A percentile compares a stretch with the other conserved stretches of the same genome.
phyloP scores from a whole-genome alignment of 2,329 filamentous ascomycete genomes.

The Verticillium albo-atrum region DNA sequence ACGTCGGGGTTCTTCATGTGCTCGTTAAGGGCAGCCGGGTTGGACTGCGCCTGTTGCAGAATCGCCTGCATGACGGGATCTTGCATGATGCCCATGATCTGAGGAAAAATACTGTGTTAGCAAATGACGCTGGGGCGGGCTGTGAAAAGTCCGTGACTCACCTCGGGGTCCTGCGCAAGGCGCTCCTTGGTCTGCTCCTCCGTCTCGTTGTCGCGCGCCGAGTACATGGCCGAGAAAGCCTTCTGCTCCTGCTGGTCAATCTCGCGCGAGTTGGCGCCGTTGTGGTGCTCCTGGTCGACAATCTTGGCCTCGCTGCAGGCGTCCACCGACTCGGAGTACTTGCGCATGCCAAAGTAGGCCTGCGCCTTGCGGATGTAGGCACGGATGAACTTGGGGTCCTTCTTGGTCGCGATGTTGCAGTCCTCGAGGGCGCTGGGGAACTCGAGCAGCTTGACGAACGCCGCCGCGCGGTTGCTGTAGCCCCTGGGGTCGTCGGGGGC shows the following conservation, averaged over 20 bases:
- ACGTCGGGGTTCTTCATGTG: constrained; percentile 94
- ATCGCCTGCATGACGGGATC: constrained; percentile 98
- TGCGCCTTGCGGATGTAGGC: constrained; percentile 97
- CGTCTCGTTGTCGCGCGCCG: constrained; percentile 86
- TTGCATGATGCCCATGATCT: constrained; percentile 86
- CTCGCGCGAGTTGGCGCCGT: constrained; percentile 78
- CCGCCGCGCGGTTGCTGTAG: constrained; percentile 95
- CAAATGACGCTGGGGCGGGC: not conserved
- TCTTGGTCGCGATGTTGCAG: constrained; percentile 87
- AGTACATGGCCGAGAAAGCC: constrained; percentile 84
- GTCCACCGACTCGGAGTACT: constrained; percentile 93
- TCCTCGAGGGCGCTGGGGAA: constrained; percentile 93
- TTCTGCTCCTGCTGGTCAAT: constrained; percentile 94
- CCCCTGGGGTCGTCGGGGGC: constrained; percentile 88
- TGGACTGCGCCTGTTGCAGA: constrained; percentile 90
- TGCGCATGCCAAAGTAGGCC: constrained; percentile 94
- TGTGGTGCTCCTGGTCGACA: constrained; percentile 66
- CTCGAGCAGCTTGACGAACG: constrained; percentile 92
- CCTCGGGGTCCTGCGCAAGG: constrained; percentile 85
- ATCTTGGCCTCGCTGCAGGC: constrained; percentile 75
- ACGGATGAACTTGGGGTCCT: constrained; percentile 86
- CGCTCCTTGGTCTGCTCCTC: constrained; percentile 94
- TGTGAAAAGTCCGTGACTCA: constrained; percentile 37
- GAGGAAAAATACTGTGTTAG: constrained; percentile 20
- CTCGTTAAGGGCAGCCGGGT: constrained; percentile 88